Evolutionary conservation across 2,329 filamentous ascomycete species (phyloP).

Genomic region (Talaromyces sp.): DNA sequence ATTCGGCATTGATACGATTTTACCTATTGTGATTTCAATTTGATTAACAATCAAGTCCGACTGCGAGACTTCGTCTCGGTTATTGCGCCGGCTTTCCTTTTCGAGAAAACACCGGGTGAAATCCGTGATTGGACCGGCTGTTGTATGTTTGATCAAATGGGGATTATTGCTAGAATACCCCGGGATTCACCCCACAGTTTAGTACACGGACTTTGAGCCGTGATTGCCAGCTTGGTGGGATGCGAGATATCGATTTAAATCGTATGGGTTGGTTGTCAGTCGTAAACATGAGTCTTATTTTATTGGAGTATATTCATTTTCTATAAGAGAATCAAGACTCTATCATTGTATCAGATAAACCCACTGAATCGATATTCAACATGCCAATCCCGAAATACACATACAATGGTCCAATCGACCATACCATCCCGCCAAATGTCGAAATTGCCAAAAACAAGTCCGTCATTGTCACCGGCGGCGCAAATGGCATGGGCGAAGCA

Average conservation of each 20-base stretch:
- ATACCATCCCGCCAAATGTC: not conserved
- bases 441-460: constrained; percentile 3
- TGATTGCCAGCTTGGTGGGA: not conserved
- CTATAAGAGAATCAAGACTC: too few relatives aligned
- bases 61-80: not conserved
- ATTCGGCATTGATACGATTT: not conserved
- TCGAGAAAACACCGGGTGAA: not conserved
- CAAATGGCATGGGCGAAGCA: constrained; percentile 38
- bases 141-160: not conserved
- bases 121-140: not conserved
- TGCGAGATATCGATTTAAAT: not conserved
- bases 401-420: not conserved
- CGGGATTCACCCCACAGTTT: not conserved
- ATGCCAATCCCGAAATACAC: not conserved
- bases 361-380: not conserved
- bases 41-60: not conserved
- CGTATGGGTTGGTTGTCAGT: not conserved
- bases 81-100: not conserved
- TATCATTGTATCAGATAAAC: too few relatives aligned
- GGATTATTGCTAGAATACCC: not conserved
- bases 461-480: constrained; percentile 23
- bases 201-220: not conserved
- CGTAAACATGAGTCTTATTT: not conserved
- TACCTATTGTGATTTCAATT: not conserved
- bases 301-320: not conserved